Evolutionary conservation across 208 protist species (phyloP), one percentile per base, ranked within the genome.

Genomic region (Trypanosoma grayi): DNA sequence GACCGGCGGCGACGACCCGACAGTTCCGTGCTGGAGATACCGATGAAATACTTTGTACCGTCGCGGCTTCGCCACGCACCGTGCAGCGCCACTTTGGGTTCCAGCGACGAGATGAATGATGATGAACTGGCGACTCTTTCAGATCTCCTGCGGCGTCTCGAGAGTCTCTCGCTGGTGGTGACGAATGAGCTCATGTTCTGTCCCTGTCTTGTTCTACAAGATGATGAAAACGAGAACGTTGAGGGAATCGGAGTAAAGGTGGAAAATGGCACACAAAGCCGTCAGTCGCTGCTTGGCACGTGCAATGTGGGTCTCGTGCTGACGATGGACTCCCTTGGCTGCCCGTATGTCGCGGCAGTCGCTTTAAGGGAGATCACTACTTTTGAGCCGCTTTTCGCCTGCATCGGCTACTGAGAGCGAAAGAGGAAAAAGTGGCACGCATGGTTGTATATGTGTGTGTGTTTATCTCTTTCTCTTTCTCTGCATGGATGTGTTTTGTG

Each of bases 181-280:
- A 92, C 85, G 25, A 95, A 92, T 62, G 89, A 95, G 47, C 79
- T 90, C 50, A 95, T 95, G 89, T 90, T 85, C 71, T 92, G 85
- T 51, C 89, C 89, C 6, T 90, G 82, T 58, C 34, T 78, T 28
- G 57, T 69, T 1, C 36, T 63, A 11, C 31, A 50, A 25, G 66
- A 66, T 22, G 46, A 57, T 45, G 51, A 50, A n/a, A n/a, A n/a
- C n/a, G n/a, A n/a, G n/a, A n/a, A n/a, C n/a, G n/a, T n/a, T n/a
- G n/a, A n/a, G n/a, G n/a, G n/a, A n/a, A n/a, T n/a, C n/a, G n/a
- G n/a, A n/a, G n/a, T n/a, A 45, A 44, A 37, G 33, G 43, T 44
- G 36, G 50, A 70, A 51, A 24, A 45, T 30, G 27, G 18, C 34
- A 50, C 1, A 31, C 18, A n/a, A 20, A 27, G 20, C 20, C 53